Conservation (phyloP, 495 filamentous ascomycete genomes). For the Hypoxylon crocopeplum region DNA sequence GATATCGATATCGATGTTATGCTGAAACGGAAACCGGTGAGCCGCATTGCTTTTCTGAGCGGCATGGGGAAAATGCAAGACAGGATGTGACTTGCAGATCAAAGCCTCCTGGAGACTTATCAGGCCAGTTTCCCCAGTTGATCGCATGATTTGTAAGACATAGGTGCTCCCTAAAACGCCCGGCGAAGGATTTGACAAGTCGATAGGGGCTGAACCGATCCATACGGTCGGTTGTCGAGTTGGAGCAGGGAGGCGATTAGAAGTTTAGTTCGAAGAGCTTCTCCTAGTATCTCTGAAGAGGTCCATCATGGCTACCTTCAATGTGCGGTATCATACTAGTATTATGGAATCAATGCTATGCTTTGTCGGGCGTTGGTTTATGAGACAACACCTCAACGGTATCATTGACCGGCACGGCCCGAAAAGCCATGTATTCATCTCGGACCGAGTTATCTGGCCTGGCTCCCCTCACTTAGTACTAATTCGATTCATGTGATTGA, state of each 20-base stretch:
- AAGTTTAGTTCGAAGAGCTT: no score
- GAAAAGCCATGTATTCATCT: not conserved
- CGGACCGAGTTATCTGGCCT: constrained; percentile 5
- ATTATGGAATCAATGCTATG: no score
- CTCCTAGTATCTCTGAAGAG: no score
- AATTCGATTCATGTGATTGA: constrained; percentile 1
- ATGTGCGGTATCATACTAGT: no score
- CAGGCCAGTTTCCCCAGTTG: constrained; percentile 2
- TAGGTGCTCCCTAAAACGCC: no score
- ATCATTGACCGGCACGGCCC: not conserved
- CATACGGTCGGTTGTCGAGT: no score
- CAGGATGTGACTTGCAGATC: constrained; percentile 14
- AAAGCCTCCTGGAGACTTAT: not conserved
- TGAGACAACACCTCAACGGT: no score
- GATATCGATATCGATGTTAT: constrained; percentile 8
- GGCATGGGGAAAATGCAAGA: not conserved
- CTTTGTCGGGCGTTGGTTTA: no score
- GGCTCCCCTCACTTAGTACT: not conserved
- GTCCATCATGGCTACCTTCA: no score
- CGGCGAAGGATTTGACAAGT: no score
- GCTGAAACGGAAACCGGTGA: constrained; percentile 6
- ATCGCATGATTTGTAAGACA: not conserved
- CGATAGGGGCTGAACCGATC: no score
- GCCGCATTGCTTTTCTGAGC: constrained; percentile 7
- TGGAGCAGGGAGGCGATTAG: no score